Conservation (phyloP, 2,329 filamentous ascomycete genomes). For the Fonsecaea monophora region DNA sequence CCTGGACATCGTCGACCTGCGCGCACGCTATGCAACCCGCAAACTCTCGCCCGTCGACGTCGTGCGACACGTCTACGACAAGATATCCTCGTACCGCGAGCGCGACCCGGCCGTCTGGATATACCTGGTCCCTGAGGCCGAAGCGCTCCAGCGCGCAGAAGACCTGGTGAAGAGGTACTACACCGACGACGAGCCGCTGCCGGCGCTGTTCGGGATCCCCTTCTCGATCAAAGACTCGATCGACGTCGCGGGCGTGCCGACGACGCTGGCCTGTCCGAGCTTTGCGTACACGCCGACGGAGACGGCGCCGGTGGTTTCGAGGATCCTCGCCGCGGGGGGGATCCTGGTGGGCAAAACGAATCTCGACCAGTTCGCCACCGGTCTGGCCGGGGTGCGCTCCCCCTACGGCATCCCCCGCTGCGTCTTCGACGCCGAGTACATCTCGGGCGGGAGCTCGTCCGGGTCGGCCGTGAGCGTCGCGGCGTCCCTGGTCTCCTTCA, state of each 20-base stretch:
- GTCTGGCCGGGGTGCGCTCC: conserved; percentile 64
- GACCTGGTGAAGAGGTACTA: conserved; percentile 49
- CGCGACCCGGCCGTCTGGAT: conserved; percentile 62
- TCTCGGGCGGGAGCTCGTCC: conserved; percentile 64
- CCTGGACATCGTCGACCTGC: conserved; percentile 17
- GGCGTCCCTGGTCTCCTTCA: conserved; percentile 63
- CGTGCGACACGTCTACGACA: conserved; percentile 49
- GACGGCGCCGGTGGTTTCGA: conserved; percentile 56
- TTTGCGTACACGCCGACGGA: conserved; percentile 55
- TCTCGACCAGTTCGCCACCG: conserved; percentile 68
- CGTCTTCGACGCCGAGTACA: conserved; percentile 54
- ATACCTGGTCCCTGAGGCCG: conserved; percentile 49
- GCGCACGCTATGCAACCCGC: background rate
- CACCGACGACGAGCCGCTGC: conserved; percentile 45
- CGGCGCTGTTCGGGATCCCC: conserved; percentile 57
- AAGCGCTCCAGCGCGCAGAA: conserved; percentile 51
- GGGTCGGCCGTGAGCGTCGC: conserved; percentile 53
- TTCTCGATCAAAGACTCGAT: conserved; percentile 59
- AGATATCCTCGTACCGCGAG: conserved; percentile 58
- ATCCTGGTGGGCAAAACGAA: conserved; percentile 65
- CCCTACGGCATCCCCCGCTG: conserved; percentile 65
- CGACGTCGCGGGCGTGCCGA: conserved; percentile 52
- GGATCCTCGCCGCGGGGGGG: conserved; percentile 58
- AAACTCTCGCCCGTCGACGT: conserved; percentile 15
- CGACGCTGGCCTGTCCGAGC: conserved; percentile 55